These are phyloP conservation scores for Scedosporium dehoogii DNA, from an alignment of 2,329 filamentous ascomycete species.

Conservation along the genomic window DNA sequence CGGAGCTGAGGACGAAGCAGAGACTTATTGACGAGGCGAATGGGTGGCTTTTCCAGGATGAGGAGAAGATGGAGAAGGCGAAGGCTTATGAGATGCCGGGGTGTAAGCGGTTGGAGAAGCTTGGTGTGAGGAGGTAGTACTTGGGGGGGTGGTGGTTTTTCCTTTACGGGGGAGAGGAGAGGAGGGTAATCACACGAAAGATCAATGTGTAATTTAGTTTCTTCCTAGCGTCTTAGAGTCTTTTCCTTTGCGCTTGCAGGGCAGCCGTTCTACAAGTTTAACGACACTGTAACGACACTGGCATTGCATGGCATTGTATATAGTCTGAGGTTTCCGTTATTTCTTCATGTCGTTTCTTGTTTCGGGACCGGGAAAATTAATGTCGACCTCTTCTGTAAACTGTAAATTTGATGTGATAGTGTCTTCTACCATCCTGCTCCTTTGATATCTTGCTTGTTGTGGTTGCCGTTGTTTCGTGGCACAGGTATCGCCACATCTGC, in stretches of 20 bases:
- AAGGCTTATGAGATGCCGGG: constrained; percentile 39
- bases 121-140: constrained; percentile 21
- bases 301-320: neutral
- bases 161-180: neutral
- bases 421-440: no score
- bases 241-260: neutral
- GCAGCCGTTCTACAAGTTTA: neutral
- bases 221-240: neutral
- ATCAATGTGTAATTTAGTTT: neutral
- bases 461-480: no score
- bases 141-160: neutral
- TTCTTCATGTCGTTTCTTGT: neutral
- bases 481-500: no score
- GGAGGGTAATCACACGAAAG: neutral
- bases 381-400: no score
- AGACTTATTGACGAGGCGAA: constrained; percentile 66
- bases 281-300: neutral
- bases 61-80: constrained; percentile 67
- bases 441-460: no score
- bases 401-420: no score
- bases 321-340: neutral
- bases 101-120: constrained; percentile 39
- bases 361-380: no score
- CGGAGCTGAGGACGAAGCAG: constrained; percentile 56
- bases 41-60: constrained; percentile 79